Evolutionary conservation across 768 basidiomycete genomes (phyloP).

Genomic region (Hemileccinum rubropunctum): DNA sequence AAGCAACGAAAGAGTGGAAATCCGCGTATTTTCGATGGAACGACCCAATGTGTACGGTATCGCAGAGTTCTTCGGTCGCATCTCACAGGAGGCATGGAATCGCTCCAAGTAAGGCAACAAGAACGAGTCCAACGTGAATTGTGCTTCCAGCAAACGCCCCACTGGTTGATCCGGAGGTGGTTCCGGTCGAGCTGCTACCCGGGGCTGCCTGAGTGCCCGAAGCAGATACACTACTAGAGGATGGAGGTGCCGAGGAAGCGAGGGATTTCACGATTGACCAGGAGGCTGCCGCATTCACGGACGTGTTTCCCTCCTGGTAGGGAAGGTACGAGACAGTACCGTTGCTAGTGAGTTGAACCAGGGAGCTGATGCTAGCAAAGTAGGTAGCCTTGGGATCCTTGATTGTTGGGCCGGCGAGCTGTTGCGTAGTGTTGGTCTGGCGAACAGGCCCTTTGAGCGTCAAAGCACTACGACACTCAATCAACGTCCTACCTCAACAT

Average conservation of each 20-base stretch:
- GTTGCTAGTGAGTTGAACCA: slow-evolving; percentile 65
- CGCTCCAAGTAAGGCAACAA: slow-evolving; percentile 13
- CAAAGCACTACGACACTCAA: background rate
- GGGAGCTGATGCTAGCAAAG: slow-evolving; percentile 56
- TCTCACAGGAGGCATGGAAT: slow-evolving; percentile 16
- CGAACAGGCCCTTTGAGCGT: slow-evolving; percentile 5
- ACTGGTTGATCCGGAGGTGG: slow-evolving; percentile 12
- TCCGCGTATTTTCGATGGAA: background rate
- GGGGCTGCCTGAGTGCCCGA: slow-evolving; percentile 18
- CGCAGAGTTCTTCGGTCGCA: background rate
- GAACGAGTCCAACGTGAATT: slow-evolving; percentile 13
- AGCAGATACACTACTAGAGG: slow-evolving; percentile 18
- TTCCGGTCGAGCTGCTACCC: slow-evolving; percentile 13
- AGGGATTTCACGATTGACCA: slow-evolving; percentile 51
- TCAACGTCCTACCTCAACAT: slow-evolving; percentile 50
- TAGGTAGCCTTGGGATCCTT: slow-evolving; percentile 63
- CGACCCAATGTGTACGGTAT: slow-evolving; percentile 8
- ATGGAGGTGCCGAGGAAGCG: slow-evolving; percentile 41
- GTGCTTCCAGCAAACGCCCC: slow-evolving; percentile 11
- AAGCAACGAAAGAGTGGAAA: background rate
- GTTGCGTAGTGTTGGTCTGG: slow-evolving; percentile 63
- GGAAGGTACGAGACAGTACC: slow-evolving; percentile 62
- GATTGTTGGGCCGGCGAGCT: slow-evolving; percentile 53
- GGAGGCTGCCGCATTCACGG: slow-evolving; percentile 42
- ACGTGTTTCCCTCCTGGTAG: slow-evolving; percentile 45